A percentile compares a stretch with the other conserved stretches of the same genome.
Conservation (phyloP, 371 early-diverging fungal genomes). For the Parasitella parasitica region DNA sequence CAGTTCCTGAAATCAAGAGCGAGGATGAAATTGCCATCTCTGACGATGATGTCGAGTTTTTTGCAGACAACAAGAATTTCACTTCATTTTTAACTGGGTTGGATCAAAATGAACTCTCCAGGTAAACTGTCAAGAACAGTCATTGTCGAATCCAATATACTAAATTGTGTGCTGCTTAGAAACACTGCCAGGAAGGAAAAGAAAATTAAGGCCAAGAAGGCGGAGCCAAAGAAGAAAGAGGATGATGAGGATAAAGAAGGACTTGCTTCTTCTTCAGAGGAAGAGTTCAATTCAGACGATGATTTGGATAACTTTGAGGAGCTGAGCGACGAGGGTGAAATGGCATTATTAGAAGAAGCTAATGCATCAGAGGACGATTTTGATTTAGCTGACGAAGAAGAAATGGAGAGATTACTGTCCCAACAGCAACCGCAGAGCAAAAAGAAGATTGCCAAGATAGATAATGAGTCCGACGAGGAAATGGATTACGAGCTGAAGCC, state of each 20-base stretch:
- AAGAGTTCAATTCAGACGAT: slow-evolving; percentile 39
- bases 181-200: slow-evolving; percentile 23
- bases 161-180: slow-evolving; percentile 8
- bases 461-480: slow-evolving; percentile 55
- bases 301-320: slow-evolving; percentile 40
- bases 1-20: slow-evolving; percentile 25
- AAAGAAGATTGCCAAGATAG: slow-evolving; percentile 12
- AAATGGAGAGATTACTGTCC: slow-evolving; percentile 9
- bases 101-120: slow-evolving; percentile 43
- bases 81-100: slow-evolving; percentile 48
- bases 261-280: slow-evolving; percentile 39
- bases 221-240: slow-evolving; percentile 2
- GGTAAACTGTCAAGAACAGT: slow-evolving; percentile 17
- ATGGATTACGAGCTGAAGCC: slow-evolving; percentile 66
- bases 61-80: slow-evolving; percentile 37
- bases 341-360: slow-evolving; percentile 20
- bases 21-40: slow-evolving; percentile 55
- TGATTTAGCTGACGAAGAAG: slow-evolving; percentile 28
- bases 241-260: slow-evolving; percentile 3
- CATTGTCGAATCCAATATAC: not conserved
- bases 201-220: slow-evolving; percentile 3
- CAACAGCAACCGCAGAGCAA: slow-evolving; percentile 12
- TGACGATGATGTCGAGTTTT: slow-evolving; percentile 67
- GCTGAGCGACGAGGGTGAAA: slow-evolving; percentile 24
- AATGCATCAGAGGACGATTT: slow-evolving; percentile 19